A percentile compares a stretch with the other conserved stretches of the same genome.
These are phyloP conservation scores for Sisymbrium altissimum DNA, from an alignment of 345 rosid species.

Conservation along the genomic window DNA sequence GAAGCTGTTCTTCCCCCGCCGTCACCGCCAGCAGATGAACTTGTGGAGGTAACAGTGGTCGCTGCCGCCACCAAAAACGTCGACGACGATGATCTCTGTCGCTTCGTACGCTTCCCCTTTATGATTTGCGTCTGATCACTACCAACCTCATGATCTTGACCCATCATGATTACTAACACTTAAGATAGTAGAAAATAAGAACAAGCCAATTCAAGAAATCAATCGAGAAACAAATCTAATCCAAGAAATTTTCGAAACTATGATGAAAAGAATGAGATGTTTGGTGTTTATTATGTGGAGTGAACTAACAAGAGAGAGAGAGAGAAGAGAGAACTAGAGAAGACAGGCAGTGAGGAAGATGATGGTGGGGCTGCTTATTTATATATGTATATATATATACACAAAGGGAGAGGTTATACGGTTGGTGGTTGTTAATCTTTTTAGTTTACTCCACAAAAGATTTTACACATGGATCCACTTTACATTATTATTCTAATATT, in stretches of 20 bases:
- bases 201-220: not conserved
- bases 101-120: constrained; percentile 83
- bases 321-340: constrained; percentile 11
- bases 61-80: constrained; percentile 27
- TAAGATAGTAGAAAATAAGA: not conserved
- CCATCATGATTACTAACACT: constrained; percentile 30
- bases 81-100: constrained; percentile 64
- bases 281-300: constrained; percentile 35
- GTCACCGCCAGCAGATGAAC: constrained; percentile 48
- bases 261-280: not conserved
- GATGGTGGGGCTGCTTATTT: constrained; percentile 44
- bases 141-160: constrained; percentile 34
- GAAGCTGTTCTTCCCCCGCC: constrained; percentile 29
- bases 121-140: constrained; percentile 39
- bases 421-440: constrained; percentile 43
- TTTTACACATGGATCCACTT: constrained; percentile 32
- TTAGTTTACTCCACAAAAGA: constrained; percentile 30
- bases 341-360: constrained; percentile 31
- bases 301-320: constrained; percentile 36
- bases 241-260: constrained; percentile 18
- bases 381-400: constrained; percentile 17
- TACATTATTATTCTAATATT: constrained; percentile 16
- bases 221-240: constrained; percentile 16
- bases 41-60: constrained; percentile 38
- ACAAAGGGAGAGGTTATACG: constrained; percentile 39